These are phyloP conservation scores for Infundibulicybe gibba DNA, from an alignment of 768 basidiomycete species.

Conservation along the genomic window DNA sequence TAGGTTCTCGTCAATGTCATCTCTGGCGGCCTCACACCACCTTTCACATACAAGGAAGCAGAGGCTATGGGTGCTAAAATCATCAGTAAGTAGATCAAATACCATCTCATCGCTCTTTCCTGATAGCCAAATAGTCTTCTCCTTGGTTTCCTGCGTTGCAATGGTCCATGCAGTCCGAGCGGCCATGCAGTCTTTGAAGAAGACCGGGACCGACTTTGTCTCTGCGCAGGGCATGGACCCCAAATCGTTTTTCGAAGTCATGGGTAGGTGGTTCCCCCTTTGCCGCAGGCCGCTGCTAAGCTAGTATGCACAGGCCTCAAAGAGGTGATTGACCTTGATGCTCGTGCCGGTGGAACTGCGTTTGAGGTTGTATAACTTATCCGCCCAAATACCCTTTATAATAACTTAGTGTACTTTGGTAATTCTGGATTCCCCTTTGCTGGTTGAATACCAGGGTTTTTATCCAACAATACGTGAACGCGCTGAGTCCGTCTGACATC, in stretches of 20 bases:
- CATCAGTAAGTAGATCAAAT: conserved; percentile 50
- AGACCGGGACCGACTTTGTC: conserved; percentile 71
- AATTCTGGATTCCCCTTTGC: too few relatives aligned
- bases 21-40: conserved; percentile 75
- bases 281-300: not conserved
- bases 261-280: conserved; percentile 42
- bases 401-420: too few relatives aligned
- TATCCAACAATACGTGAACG: too few relatives aligned
- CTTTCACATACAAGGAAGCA: conserved; percentile 67
- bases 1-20: conserved; percentile 77
- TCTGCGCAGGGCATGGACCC: conserved; percentile 68
- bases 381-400: too few relatives aligned
- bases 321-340: conserved; percentile 52
- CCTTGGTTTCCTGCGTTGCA: conserved; percentile 71
- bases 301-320: conserved; percentile 37
- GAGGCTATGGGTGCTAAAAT: conserved; percentile 74
- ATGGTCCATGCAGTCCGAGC: conserved; percentile 72
- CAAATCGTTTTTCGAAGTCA: conserved; percentile 72
- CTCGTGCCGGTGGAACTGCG: conserved; percentile 54
- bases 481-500: too few relatives aligned
- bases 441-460: too few relatives aligned
- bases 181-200: conserved; percentile 76
- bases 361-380: conserved; percentile 44
- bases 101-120: too few relatives aligned
- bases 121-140: conserved; percentile 44